These are phyloP conservation scores for Bruguiera hainesii DNA, from an alignment of 441 rosid species.

Conservation along the genomic window DNA sequence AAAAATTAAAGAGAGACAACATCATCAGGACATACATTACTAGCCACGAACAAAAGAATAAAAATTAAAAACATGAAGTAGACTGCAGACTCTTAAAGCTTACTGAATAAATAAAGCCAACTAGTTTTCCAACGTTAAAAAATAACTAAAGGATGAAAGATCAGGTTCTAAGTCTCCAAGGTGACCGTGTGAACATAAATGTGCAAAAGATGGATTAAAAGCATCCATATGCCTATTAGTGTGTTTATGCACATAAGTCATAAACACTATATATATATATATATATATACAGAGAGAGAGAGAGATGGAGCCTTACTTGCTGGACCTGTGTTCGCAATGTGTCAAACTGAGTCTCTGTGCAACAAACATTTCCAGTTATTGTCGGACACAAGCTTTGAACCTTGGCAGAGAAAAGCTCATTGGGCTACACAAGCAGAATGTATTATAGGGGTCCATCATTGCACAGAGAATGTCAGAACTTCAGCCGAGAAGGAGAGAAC, in stretches of 20 bases:
- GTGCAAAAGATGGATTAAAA: too few species aligned
- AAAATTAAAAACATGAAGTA: not conserved
- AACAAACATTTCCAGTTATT: conserved; percentile 82
- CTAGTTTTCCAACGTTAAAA: too few species aligned
- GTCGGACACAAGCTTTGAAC: conserved; percentile 95
- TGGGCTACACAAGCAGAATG: conserved; percentile 42
- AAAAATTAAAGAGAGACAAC: not conserved
- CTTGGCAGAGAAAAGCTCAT: conserved; percentile 74
- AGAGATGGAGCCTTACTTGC: conserved; percentile 42
- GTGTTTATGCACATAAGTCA: not conserved
- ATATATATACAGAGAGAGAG: not conserved
- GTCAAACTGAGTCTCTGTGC: conserved; percentile 81
- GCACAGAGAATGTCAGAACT: not conserved
- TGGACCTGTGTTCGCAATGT: conserved; percentile 81
- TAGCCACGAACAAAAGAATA: not conserved
- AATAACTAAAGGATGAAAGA: too few species aligned
- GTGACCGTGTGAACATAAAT: too few species aligned
- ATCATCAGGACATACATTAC: too few species aligned
- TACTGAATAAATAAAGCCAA: too few species aligned
- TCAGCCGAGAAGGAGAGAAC: not conserved
- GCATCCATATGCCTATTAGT: too few species aligned
- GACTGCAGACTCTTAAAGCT: too few species aligned
- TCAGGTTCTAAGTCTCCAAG: too few species aligned
- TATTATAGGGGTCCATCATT: not conserved
- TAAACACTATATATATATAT: not conserved